Evolutionary conservation across 305 asterid species (phyloP), one percentile per base, ranked within the genome.

Genomic region (Striga hermonthica): DNA sequence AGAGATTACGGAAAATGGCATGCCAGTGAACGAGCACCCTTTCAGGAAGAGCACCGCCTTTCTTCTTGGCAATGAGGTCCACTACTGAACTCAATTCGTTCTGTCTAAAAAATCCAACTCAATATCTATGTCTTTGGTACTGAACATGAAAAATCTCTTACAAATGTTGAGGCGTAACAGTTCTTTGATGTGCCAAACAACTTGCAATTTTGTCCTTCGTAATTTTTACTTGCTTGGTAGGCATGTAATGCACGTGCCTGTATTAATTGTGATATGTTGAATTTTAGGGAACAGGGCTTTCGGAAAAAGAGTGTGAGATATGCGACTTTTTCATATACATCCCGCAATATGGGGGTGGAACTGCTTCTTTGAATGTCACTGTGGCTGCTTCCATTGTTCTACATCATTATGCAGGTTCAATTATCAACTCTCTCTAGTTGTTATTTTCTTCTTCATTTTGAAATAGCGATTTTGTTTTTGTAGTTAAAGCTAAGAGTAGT

Each of bases 281-380:
- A 9, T 43, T 54, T 65, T 58, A 91, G 98, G 98, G 98, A 69
- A 78, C 79, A 11, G 97, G 97, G 73, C 95, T 91, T 69, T 91
- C 98, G 34, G 84, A 86, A 13, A 89, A 87, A 76, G 93, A 92
- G 75, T 76, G 85, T 79, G 96, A 85, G 83, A 87, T 92, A 49
- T 92, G 97, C 12, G 97, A 92, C 73, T 90, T 81, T 70, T 92
- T 92, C 74, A 79, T 92, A 45, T 92, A 92, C 68, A 92, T 92
- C 83, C 97, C 97, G 44, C 98, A 90, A 66, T 92, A 90, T 66
- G 97, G 97, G 0, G 84, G 88, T 64, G 98, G 97, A 48, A 92
- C 98, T 56, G 98, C 98, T 56, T 92, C 98, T 14, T 53, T 92
- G 70, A 92, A 92, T 56, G 98, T 92, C 43, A 90, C 97, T 12